Percentiles rank a stretch among this genome's conserved stretches.
Conservation (phyloP, 108 stramenopile genomes). For the Pseudonitzschia pungens region DNA sequence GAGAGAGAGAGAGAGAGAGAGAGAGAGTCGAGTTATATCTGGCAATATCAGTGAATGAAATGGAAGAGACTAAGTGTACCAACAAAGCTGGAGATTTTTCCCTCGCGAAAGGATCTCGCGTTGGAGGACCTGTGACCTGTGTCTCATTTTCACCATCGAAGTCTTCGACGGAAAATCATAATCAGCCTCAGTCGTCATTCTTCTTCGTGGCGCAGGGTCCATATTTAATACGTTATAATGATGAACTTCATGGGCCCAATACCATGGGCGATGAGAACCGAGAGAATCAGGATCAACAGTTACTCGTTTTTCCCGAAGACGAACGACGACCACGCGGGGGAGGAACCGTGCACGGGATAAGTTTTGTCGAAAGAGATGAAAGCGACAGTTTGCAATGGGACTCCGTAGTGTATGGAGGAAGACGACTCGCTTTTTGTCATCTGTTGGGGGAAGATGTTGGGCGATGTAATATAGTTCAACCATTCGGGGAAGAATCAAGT, state of each 20-base stretch:
- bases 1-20: background rate
- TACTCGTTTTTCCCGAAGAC: constrained; percentile 28
- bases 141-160: constrained; percentile 13
- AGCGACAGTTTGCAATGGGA: constrained; percentile 4
- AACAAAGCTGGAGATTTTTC: background rate
- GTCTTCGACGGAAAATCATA: background rate
- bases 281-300: background rate
- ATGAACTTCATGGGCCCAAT: background rate
- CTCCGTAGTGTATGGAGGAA: constrained; percentile 30
- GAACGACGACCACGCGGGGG: constrained; percentile 19
- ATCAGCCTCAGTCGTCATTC: background rate
- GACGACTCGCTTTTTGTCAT: constrained; percentile 25
- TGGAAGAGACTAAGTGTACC: background rate
- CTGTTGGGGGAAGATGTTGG: background rate
- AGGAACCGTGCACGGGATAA: constrained; percentile 34
- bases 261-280: background rate
- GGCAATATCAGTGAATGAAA: background rate
- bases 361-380: constrained; percentile 2
- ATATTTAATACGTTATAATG: constrained; percentile 5
- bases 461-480: constrained; percentile 7
- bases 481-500: background rate
- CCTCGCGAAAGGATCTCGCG: constrained; percentile 20
- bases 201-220: constrained; percentile 15
- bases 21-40: background rate
- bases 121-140: constrained; percentile 36